Base-by-base conservation (phyloP, 2,329 filamentous ascomycete genomes). In the Tolypocladium guangdongense region DNA sequence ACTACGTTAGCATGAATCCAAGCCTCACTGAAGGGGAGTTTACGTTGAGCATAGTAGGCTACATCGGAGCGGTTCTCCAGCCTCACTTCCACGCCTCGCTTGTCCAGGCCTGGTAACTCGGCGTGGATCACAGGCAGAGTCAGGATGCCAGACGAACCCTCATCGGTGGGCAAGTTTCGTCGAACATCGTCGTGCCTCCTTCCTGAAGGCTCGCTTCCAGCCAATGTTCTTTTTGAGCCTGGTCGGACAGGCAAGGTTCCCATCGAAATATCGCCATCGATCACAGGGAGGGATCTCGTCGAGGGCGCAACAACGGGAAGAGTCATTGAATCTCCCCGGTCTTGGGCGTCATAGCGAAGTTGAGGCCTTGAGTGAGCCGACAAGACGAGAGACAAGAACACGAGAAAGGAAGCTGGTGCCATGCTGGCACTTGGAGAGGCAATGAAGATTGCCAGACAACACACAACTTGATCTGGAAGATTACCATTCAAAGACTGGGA, bases 51-150 rank as follows among this genome's bases (percentile, higher is more conserved):
- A 58, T 79, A 80, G 62, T 80, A 80, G 46, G 77, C 76, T 30
- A 80, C 71, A 59, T 80, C 77, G 4, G 74, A 74, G 20, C 76
- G 70, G 64, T 78, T 78, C 35, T 74, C 72, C 32, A 80, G 64
- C 49, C 70, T 63, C 3, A 77, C 63, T 49, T 75, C 71, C 41
- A 76, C 65, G 20, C 70, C 71, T 35, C 75, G 69, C 45, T 71
- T 71, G 46, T 66, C 62, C 52, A 78, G 55, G 22, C 61, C 60
- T 6, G 67, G 60, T 50, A 60, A 61, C 49, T 60, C 58, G 18
- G 64, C 64, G 50, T 64, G 60, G 18, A 66, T 59, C 1, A 68
- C 64, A 33, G 68, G 62, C 50, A 69, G 56, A 1, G 64, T 64
- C 14, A 67, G 22, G 2, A 61, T 58, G 10, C 62, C 59, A 2